Base-by-base conservation (phyloP, 257 asterid genomes). In the Solanum habrochaites region DNA sequence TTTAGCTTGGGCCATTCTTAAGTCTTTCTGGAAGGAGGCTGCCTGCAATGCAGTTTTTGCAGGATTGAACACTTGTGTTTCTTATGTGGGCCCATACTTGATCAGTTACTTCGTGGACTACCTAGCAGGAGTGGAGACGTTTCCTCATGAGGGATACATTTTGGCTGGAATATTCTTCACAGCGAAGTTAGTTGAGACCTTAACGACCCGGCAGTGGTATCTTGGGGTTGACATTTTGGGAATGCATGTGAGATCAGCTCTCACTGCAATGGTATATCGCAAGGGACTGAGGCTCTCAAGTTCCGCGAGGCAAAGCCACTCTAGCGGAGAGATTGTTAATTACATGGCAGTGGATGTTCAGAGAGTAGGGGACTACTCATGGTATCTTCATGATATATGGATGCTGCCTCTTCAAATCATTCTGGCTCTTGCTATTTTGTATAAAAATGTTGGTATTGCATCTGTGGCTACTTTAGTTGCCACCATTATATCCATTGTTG, bases 201-300 rank as follows among this genome's bases (percentile, higher is more conserved):
- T 95, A 58, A 92, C 96, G 27, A 94, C 94, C 78, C 90, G 99
- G 52, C 98, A 96, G 85, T 96, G 98, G 98, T 96, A 96, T 88
- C 96, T 96, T n/a, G 99, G 99, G 86, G 97, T 95, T 4, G 99
- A 96, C 85, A 96, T 96, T 86, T 62, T 94, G 93, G 99, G 99
- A 8, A 95, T 96, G 99, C 98, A 94, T 83, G 98, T 95, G 83
- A 89, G 98, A 87, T 95, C 98, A 69, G 98, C 98, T 85, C 97
- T 95, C 80, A 94, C 98, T 6, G 96, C 98, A 83, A 95, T 95
- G 98, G 98, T 95, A 5, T 95, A 94, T 88, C 91, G 96, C 29
- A 94, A 94, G 86, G 98, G 98, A 29, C 94, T 94, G 85, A 90
- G 90, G 87, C 94, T 94, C 58, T 92, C 98, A 6, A 93, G 98